A percentile compares a stretch with the other conserved stretches of the same genome.
Conservation (phyloP, 2,329 filamentous ascomycete species). For the Gaeumannomyces tritici region DNA sequence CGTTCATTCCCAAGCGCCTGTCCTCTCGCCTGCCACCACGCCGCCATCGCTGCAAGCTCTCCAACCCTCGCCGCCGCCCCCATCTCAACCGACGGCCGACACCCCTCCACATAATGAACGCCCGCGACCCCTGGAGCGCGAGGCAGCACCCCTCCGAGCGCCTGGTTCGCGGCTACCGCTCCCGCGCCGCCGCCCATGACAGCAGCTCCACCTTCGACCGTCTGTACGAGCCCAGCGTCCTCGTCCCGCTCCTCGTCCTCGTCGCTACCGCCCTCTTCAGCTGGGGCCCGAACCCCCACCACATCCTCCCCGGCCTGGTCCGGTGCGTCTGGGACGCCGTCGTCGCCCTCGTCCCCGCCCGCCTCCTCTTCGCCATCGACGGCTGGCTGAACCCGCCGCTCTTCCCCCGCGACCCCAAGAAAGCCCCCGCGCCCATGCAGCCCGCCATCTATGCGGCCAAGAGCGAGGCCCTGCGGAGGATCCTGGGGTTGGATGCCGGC, state of each 20-base stretch:
- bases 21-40: background rate
- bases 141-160: conserved; percentile 15
- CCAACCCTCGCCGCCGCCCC: conserved; percentile 7
- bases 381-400: conserved; percentile 40
- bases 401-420: conserved; percentile 17
- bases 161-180: conserved; percentile 5
- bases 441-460: conserved; percentile 44
- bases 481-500: conserved; percentile 48
- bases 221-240: conserved; percentile 22
- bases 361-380: conserved; percentile 47
- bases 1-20: background rate
- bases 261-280: conserved; percentile 24
- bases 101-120: conserved; percentile 25
- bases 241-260: conserved; percentile 24
- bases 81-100: background rate
- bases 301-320: conserved; percentile 29
- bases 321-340: conserved; percentile 46
- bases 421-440: conserved; percentile 18
- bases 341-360: conserved; percentile 46
- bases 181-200: conserved; percentile 12
- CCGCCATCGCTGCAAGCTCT: background rate
- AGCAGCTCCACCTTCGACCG: conserved; percentile 18
- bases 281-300: conserved; percentile 13
- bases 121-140: conserved; percentile 17
- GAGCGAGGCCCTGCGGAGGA: conserved; percentile 52